Percentiles rank a stretch among this genome's conserved stretches.
Evolutionary conservation across 2,329 filamentous ascomycete genomes (phyloP).

Genomic region (Phyllosticta citribraziliensis): DNA sequence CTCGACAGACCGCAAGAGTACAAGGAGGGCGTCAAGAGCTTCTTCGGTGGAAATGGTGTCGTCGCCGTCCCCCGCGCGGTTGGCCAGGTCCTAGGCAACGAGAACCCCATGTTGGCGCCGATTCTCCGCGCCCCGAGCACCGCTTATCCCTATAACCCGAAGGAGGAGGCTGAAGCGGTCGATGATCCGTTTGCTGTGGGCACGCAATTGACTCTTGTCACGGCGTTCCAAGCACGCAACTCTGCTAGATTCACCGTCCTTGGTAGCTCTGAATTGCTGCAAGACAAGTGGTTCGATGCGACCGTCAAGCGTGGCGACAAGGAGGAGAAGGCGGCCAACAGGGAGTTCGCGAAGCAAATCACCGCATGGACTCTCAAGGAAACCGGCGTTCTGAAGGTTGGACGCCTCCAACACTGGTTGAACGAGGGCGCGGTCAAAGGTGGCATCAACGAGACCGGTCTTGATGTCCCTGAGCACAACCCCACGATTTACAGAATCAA

Average conservation of each 20-base stretch:
- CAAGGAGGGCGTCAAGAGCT: constrained; percentile 62
- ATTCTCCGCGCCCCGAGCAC: constrained; percentile 74
- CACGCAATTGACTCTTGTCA: constrained; percentile 73
- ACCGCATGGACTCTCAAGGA: constrained; percentile 97
- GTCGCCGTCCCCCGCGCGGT: constrained; percentile 75
- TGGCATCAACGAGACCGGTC: constrained; percentile 21
- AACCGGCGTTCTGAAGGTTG: constrained; percentile 77
- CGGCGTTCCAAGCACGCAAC: constrained; percentile 82
- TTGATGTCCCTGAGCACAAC: constrained; percentile 48
- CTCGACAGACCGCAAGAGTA: constrained; percentile 57
- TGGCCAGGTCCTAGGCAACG: constrained; percentile 71
- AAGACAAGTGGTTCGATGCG: constrained; percentile 81
- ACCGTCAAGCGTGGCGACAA: constrained; percentile 55
- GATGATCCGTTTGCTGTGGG: constrained; percentile 83
- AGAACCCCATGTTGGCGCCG: constrained; percentile 65
- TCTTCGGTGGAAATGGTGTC: constrained; percentile 60
- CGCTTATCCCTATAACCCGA: constrained; percentile 88
- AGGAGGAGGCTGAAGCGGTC: constrained; percentile 62
- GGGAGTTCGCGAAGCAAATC: constrained; percentile 73
- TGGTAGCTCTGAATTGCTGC: constrained; percentile 76
- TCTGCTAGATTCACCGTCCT: constrained; percentile 81
- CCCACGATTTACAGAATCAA: constrained; percentile 90
- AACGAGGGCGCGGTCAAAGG: constrained; percentile 37
- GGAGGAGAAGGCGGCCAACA: constrained; percentile 61
- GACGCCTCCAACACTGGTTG: constrained; percentile 68